phyloP scores from a whole-genome alignment of 768 basidiomycete genomes.

The Leccinum longicurvipes region DNA sequence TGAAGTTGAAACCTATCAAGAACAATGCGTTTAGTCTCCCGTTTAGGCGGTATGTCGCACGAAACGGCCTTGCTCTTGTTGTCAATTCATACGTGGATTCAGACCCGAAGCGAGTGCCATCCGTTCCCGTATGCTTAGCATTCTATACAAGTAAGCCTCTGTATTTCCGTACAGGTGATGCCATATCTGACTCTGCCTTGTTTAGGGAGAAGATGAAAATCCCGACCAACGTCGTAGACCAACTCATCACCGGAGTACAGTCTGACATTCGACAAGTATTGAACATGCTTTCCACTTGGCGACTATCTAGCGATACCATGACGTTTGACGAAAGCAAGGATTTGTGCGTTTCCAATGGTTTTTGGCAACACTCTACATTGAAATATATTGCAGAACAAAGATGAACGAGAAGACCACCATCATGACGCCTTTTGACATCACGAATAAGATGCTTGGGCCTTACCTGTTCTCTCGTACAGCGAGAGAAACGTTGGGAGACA shows the following conservation, averaged over 20 bases:
- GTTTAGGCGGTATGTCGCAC: constrained; percentile 65
- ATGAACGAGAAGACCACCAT: constrained; percentile 92
- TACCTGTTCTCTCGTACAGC: constrained; percentile 84
- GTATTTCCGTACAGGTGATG: background rate
- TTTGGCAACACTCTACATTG: background rate
- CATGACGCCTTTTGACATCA: constrained; percentile 89
- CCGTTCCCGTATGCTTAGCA: constrained; percentile 83
- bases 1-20: constrained; percentile 86
- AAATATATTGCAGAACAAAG: constrained; percentile 53
- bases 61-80: background rate
- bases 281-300: constrained; percentile 99
- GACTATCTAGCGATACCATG: constrained; percentile 76
- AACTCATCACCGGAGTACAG: constrained; percentile 83
- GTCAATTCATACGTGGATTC: background rate
- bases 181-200: background rate
- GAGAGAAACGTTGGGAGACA: constrained; percentile 80
- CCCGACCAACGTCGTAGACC: constrained; percentile 88
- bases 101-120: constrained; percentile 78
- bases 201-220: constrained; percentile 88
- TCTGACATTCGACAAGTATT: constrained; percentile 97
- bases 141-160: constrained; percentile 76
- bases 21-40: constrained; percentile 68
- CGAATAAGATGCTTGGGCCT: constrained; percentile 86
- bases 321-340: constrained; percentile 88
- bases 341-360: constrained; percentile 54